A percentile compares a stretch with the other conserved stretches of the same genome.
Conservation (phyloP, 805 yeast species). For the Scheffersomyces coipomensis region DNA sequence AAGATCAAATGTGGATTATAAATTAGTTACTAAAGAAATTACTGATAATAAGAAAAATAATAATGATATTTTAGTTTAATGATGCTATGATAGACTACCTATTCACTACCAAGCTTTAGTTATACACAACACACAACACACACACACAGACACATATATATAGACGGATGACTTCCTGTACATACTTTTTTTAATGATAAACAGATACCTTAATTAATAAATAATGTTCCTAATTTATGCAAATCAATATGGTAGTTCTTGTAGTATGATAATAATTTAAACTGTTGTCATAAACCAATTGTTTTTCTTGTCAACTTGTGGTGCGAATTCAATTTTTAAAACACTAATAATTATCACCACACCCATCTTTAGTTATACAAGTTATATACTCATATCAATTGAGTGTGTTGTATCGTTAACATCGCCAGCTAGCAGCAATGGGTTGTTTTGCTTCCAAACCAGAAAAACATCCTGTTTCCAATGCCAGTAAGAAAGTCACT, state of each 20-base stretch:
- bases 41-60: conserved; percentile 5
- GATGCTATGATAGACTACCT: too few relatives aligned
- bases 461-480: neutral
- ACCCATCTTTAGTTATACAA: too few relatives aligned
- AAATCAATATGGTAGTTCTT: too few relatives aligned
- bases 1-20: conserved; percentile 27
- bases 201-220: too few relatives aligned
- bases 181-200: too few relatives aligned
- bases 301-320: too few relatives aligned
- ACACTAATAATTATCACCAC: too few relatives aligned
- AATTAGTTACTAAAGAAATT: conserved; percentile 15
- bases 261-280: too few relatives aligned
- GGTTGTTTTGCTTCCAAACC: conserved; percentile 24
- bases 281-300: too few relatives aligned
- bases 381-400: neutral
- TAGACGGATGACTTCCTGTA: too few relatives aligned
- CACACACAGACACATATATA: neutral
- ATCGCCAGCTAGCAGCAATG: conserved; percentile 11
- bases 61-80: neutral
- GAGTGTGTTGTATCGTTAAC: neutral
- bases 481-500: neutral
- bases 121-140: neutral
- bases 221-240: too few relatives aligned
- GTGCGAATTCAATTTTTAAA: too few relatives aligned
- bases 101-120: neutral